phyloP scores from a whole-genome alignment of 805 yeast species.

The Teunomyces barrocoloradensis region DNA sequence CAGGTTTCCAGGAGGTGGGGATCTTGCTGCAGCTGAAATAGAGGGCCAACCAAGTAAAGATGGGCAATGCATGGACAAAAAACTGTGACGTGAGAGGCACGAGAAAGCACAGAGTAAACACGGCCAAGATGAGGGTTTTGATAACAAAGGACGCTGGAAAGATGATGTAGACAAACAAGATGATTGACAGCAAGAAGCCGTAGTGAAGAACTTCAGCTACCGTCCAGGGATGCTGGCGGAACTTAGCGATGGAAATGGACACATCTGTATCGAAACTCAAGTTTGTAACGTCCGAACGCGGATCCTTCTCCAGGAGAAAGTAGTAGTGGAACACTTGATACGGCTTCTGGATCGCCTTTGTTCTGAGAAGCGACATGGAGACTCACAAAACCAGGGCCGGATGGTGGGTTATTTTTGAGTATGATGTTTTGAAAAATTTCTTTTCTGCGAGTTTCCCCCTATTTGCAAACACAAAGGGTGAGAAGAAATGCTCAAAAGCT shows the following conservation, averaged over 20 bases:
- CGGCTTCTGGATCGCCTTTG: slow-evolving; percentile 32
- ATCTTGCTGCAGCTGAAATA: slow-evolving; percentile 76
- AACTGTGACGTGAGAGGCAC: slow-evolving; percentile 83
- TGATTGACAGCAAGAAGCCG: slow-evolving; percentile 49
- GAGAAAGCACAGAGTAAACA: slow-evolving; percentile 46
- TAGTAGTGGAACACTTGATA: slow-evolving; percentile 46
- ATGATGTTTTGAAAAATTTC: neutral
- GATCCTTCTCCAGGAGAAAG: slow-evolving; percentile 54
- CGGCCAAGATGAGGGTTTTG: slow-evolving; percentile 36
- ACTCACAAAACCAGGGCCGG: neutral
- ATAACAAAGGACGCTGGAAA: slow-evolving; percentile 53
- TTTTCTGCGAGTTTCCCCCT: neutral
- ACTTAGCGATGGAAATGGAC: slow-evolving; percentile 35
- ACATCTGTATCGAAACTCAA: slow-evolving; percentile 50
- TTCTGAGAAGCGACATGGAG: slow-evolving; percentile 17
- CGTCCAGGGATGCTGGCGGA: slow-evolving; percentile 43
- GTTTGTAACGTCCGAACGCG: slow-evolving; percentile 49
- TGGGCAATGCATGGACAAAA: slow-evolving; percentile 78
- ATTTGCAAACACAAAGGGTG: neutral
- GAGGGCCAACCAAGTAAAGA: slow-evolving; percentile 80
- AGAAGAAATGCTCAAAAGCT: neutral
- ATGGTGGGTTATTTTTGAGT: neutral
- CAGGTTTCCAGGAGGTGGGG: slow-evolving; percentile 74
- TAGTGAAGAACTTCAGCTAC: slow-evolving; percentile 51
- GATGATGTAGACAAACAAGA: slow-evolving; percentile 56